These are phyloP conservation scores for Leishmania major DNA, from an alignment of 208 protist species.

Conservation along the genomic window DNA sequence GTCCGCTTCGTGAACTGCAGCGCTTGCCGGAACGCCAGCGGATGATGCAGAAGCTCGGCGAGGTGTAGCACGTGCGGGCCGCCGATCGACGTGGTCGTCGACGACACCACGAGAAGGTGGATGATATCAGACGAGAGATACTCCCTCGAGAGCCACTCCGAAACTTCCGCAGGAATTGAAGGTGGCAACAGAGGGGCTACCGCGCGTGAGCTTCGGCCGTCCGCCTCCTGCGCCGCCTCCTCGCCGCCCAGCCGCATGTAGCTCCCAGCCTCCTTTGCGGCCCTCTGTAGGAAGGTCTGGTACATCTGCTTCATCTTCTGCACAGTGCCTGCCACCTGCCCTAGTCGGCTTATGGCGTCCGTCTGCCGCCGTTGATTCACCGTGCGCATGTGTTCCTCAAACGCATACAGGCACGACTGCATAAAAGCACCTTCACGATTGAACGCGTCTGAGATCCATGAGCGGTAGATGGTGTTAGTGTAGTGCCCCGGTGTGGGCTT, in stretches of 20 bases:
- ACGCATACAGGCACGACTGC: slow-evolving; percentile 42
- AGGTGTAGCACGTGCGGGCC: slow-evolving; percentile 29
- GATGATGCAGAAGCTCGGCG: slow-evolving; percentile 51
- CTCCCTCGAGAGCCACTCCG: slow-evolving; percentile 14
- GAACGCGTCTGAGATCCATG: slow-evolving; percentile 50
- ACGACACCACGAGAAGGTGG: slow-evolving; percentile 28
- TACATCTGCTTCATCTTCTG: slow-evolving; percentile 42
- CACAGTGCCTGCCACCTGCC: slow-evolving; percentile 49
- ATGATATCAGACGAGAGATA: slow-evolving; percentile 28
- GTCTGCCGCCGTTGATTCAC: slow-evolving; percentile 44
- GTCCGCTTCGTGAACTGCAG: slow-evolving; percentile 45
- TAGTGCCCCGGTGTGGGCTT: slow-evolving; percentile 1
- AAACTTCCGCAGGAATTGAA: neutral
- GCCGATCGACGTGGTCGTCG: slow-evolving; percentile 1
- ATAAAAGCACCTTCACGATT: slow-evolving; percentile 68
- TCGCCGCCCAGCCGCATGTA: neutral
- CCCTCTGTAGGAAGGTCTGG: slow-evolving; percentile 51
- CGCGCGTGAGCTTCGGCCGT: neutral
- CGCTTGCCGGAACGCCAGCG: slow-evolving; percentile 41
- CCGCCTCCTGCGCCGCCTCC: neutral
- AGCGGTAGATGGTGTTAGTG: slow-evolving; percentile 48
- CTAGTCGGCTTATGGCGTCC: slow-evolving; percentile 45
- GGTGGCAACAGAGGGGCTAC: neutral
- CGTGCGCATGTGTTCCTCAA: slow-evolving; percentile 63
- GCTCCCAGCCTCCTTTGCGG: slow-evolving; percentile 50